Base-by-base conservation (phyloP, 768 basidiomycete species). In the Chalciporus chontae region DNA sequence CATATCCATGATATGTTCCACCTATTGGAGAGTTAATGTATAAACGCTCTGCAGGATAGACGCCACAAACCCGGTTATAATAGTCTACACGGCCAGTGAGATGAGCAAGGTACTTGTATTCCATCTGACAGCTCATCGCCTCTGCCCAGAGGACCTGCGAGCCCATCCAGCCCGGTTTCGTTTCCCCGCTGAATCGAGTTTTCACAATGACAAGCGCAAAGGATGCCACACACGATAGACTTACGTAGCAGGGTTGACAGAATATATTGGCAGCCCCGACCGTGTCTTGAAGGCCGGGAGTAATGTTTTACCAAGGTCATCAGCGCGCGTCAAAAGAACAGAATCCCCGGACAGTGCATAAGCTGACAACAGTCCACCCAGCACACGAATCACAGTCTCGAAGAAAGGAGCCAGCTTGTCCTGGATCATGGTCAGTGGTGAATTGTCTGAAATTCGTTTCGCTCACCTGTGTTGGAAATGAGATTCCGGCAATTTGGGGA, bases 321-420 rank as follows among this genome's bases (percentile, higher is more conserved):
- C 79, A 0, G 90, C 86, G 9, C 80, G 78, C 1, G 70, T 54
- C 8, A 87, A 76, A 19, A 87, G 74, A 5, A 84, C 66, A 0
- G 73, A 67, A 34, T 88, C 80, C 0, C 73, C 72, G 0, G 87
- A 85, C 2, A 92, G 74, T n/a, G 88, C 81, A 62, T 90, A 84
- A 0, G 87, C 85, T 14, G 83, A 85, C 3, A 91, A 73, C 0
- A 90, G 67, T 1, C 90, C 90, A 3, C 90, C 90, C 2, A 94
- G 73, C 43, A 82, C 76, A 8, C 89, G 81, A 48, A 92, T 92
- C 19, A 83, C 82, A 0, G 87, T 90, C 71, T 91, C 84, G 52
- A 84, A 85, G 64, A 85, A 84, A 0, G 78, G 78, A 9, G 72
- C 77, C 50, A 61, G 71, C 14, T 53, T 46, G 23, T 55, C 32